phyloP scores from a whole-genome alignment of 2,329 filamentous ascomycete species.

The Monilinia aucupariae region DNA sequence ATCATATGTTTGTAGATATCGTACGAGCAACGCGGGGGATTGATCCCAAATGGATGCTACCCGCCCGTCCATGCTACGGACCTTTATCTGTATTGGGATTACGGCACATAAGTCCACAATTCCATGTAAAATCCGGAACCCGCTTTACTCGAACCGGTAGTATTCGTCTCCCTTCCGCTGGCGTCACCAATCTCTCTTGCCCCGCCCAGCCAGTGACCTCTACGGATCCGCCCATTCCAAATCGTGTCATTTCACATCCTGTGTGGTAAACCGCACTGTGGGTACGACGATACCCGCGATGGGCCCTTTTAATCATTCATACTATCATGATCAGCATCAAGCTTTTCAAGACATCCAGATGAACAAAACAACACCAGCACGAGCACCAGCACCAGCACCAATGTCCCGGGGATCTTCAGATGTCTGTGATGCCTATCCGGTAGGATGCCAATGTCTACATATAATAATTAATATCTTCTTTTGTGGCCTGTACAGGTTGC shows the following conservation, averaged over 20 bases:
- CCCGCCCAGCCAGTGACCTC: neutral
- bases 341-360: neutral
- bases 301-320: neutral
- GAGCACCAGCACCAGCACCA: no score
- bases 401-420: neutral
- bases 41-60: neutral
- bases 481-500: no score
- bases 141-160: constrained; percentile 9
- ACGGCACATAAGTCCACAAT: neutral
- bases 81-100: neutral
- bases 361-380: no score
- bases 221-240: neutral
- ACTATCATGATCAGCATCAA: neutral
- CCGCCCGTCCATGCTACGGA: neutral
- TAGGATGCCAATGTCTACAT: no score
- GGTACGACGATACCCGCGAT: neutral
- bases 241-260: neutral
- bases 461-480: no score
- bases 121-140: constrained; percentile 8
- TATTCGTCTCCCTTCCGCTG: constrained; percentile 10
- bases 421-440: no score
- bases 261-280: no score
- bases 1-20: neutral
- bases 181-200: neutral
- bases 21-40: neutral